These are phyloP conservation scores for Eleusine indica DNA, from an alignment of 176 grass and related monocot species.

Conservation along the genomic window DNA sequence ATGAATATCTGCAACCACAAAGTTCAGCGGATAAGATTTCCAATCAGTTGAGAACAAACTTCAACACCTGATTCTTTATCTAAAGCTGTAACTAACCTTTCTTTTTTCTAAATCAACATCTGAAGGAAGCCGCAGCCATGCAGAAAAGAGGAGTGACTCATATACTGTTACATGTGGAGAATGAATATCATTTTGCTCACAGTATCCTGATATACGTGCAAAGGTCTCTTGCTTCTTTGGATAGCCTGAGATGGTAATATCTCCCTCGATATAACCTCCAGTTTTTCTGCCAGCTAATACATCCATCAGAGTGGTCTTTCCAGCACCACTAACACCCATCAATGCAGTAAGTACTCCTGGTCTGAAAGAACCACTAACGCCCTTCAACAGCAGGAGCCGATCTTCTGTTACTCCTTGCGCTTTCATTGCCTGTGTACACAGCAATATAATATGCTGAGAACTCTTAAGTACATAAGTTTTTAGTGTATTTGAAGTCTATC, in stretches of 20 bases:
- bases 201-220: constrained; percentile 92
- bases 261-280: constrained; percentile 80
- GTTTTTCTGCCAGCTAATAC: constrained; percentile 92
- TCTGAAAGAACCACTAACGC: constrained; percentile 86
- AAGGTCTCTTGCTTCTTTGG: constrained; percentile 97
- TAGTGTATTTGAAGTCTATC: constrained; percentile 12
- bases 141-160: constrained; percentile 85
- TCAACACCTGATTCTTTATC: constrained; percentile 21
- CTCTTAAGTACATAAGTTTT: constrained; percentile 17
- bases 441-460: constrained; percentile 30
- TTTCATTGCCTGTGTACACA: constrained; percentile 78
- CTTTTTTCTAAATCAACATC: constrained; percentile 59
- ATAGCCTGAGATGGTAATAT: constrained; percentile 75
- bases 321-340: constrained; percentile 91
- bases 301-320: constrained; percentile 96
- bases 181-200: constrained; percentile 95
- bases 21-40: constrained; percentile 33
- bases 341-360: constrained; percentile 89
- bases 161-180: constrained; percentile 86
- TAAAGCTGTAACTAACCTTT: constrained; percentile 59
- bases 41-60: constrained; percentile 28
- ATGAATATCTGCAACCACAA: constrained; percentile 73
- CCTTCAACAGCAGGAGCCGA: constrained; percentile 72
- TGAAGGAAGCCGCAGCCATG: constrained; percentile 73
- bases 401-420: constrained; percentile 75